phyloP scores from a whole-genome alignment of 495 filamentous ascomycete species.

The Hyphodiscus hymeniophilus region DNA sequence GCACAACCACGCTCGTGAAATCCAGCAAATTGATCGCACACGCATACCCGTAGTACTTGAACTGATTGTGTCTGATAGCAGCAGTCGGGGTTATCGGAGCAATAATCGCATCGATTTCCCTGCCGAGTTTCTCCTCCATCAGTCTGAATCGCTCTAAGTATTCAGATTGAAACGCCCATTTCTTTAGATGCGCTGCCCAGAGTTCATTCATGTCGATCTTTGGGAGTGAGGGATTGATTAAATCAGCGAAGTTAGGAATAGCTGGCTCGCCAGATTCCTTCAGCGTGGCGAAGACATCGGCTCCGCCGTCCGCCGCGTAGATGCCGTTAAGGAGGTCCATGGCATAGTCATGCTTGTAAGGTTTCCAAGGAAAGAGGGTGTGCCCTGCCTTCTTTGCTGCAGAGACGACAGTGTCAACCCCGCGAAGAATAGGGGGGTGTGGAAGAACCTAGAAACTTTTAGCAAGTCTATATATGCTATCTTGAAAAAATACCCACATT shows the following conservation, averaged over 20 bases:
- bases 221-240: conserved; percentile 28
- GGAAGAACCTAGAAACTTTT: conserved; percentile 44
- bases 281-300: conserved; percentile 30
- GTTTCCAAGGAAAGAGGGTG: conserved; percentile 32
- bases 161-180: conserved; percentile 31
- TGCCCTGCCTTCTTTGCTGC: conserved; percentile 32
- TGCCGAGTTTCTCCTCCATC: conserved; percentile 21
- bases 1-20: conserved; percentile 53
- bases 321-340: conserved; percentile 29
- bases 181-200: conserved; percentile 30
- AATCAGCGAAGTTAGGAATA: conserved; percentile 32
- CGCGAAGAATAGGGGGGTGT: conserved; percentile 53
- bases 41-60: conserved; percentile 60
- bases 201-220: conserved; percentile 24
- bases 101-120: conserved; percentile 53
- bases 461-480: background rate
- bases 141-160: conserved; percentile 29
- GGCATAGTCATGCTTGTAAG: conserved; percentile 31
- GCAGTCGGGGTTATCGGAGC: conserved; percentile 51
- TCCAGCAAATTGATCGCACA: conserved; percentile 65
- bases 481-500: conserved; percentile 18
- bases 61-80: conserved; percentile 28
- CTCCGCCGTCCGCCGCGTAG: conserved; percentile 32
- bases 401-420: conserved; percentile 28
- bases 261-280: conserved; percentile 38